Evolutionary conservation across 2,329 filamentous ascomycete genomes (phyloP), one percentile per base, ranked within the genome.

Genomic region (Pseudogymnoascus sp.): DNA sequence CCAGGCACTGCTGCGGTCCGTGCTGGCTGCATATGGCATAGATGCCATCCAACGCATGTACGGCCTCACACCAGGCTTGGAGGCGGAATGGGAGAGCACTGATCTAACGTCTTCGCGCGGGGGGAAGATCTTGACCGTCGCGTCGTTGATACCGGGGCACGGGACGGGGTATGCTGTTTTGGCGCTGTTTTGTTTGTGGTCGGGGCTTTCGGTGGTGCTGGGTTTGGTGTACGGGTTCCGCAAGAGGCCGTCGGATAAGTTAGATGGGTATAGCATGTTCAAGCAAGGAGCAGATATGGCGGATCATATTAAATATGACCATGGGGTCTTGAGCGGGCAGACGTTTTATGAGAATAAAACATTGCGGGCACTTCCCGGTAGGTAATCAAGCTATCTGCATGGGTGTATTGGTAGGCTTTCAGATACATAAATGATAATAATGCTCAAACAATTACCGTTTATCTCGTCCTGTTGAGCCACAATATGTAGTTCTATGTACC

Each of bases 231-330:
- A 61, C 12, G 60, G 60, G 23, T 61, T 61, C 23, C 31, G 60
- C 10, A 61, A 61, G 36, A 38, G 37, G 37, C 28, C 37, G 16
- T 23, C 60, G 14, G 60, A 61, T 16, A 42, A 23, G 60, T 28
- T 61, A 14, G 60, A 61, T 61, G 60, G 60, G 8, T 61, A 61
- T 46, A 42, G 36, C 18, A 38, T 61, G 37, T 61, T 61, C 11
- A 42, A 31, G 23, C 28, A 18, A 6, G 60, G 60, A 28, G 37
- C 28, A 37, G 16, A 61, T 11, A 44, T 44, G 37, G 60, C 60
- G 14, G 37, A 61, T 25, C 11, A 61, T 12, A n/a, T 53, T 6
- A 53, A n/a, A 25, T 25, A 53, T 31, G 16, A 53, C 16, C 25
- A 53, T 16, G 14, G 16, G 25, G 5, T 16, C 23, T 10, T 53